Evolutionary conservation across 768 basidiomycete genomes (phyloP).

Genomic region (Strobilomyces echinocephalus): DNA sequence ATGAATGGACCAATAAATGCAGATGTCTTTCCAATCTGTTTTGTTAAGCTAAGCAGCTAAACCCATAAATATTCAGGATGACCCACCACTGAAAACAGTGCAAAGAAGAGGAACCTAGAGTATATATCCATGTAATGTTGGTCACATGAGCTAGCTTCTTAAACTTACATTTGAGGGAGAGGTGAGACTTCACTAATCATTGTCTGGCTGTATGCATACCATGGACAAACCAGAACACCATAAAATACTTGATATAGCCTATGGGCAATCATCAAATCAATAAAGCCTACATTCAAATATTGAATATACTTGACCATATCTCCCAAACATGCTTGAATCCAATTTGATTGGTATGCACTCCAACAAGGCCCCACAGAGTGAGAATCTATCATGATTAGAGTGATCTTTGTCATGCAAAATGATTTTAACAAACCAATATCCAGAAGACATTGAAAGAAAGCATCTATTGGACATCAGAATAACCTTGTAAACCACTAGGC

Average conservation of each 20-base stretch:
- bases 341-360: constrained; percentile 68
- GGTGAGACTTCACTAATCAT: constrained; percentile 81
- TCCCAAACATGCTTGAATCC: constrained; percentile 86
- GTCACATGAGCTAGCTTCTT: background rate
- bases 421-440: constrained; percentile 53
- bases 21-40: constrained; percentile 66
- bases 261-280: background rate
- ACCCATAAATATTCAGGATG: constrained; percentile 2
- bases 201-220: constrained; percentile 79
- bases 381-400: constrained; percentile 40
- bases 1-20: constrained; percentile 75
- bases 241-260: constrained; percentile 71
- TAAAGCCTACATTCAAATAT: too few relatives aligned
- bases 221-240: constrained; percentile 69
- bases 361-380: constrained; percentile 71
- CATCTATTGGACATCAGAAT: constrained; percentile 43
- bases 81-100: constrained; percentile 63
- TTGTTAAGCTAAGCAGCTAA: background rate
- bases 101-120: constrained; percentile 64
- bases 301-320: constrained; percentile 44
- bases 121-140: background rate
- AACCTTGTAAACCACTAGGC: background rate
- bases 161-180: constrained; percentile 62
- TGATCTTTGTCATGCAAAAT: background rate
- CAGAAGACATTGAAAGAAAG: constrained; percentile 66